These are phyloP conservation scores for Talaromyces funiculosus DNA, from an alignment of 2,329 filamentous ascomycete genomes.

Conservation along the genomic window DNA sequence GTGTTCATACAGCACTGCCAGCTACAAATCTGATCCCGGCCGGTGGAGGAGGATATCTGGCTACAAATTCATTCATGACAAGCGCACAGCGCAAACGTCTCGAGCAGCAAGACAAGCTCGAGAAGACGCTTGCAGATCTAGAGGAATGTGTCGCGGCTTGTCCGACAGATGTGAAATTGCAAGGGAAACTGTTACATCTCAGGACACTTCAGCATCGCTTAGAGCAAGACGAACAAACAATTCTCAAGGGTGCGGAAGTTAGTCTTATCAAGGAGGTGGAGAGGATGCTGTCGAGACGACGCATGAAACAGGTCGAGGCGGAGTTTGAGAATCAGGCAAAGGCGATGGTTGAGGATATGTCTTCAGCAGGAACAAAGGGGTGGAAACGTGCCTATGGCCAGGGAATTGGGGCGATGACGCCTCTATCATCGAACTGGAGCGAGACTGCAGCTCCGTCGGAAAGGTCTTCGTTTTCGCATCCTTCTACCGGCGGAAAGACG, in stretches of 20 bases:
- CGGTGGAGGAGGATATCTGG: neutral
- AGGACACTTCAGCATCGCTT: neutral
- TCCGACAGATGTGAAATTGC: neutral
- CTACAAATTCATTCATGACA: neutral
- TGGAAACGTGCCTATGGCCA: neutral
- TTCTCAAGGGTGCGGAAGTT: neutral
- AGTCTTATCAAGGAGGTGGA: neutral
- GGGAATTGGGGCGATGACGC: neutral
- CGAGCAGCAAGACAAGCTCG: neutral
- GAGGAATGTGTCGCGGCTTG: neutral
- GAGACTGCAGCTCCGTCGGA: neutral
- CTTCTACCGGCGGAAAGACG: slow-evolving; percentile 8
- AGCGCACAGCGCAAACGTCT: slow-evolving; percentile 3
- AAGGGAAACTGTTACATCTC: neutral
- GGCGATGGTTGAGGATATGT: neutral
- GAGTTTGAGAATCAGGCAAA: neutral
- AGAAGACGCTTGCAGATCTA: neutral
- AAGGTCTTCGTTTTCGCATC: neutral
- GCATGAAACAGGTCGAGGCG: neutral
- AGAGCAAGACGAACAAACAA: neutral
- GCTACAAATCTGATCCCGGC: neutral
- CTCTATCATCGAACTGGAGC: neutral
- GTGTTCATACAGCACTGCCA: neutral
- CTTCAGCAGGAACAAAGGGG: neutral
- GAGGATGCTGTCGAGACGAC: neutral